Evolutionary conservation across 176 grass and related monocot species (phyloP), one percentile per base, ranked within the genome.

Genomic region (Alloteropsis semialata): DNA sequence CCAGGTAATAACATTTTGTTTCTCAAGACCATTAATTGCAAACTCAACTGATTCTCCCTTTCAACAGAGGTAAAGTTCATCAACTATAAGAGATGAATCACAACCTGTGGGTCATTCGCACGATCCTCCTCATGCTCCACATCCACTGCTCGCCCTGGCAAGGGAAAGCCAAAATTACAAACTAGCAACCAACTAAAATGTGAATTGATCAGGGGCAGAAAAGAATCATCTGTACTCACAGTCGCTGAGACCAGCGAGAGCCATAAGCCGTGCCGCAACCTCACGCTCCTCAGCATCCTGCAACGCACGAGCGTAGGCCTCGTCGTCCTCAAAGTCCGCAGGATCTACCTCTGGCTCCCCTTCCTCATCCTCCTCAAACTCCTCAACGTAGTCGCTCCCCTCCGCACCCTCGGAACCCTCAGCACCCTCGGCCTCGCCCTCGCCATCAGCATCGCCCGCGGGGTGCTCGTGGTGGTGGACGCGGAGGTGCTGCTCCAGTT

Each of bases 261-360:
- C 85, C 96, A 96, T 87, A 48, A 99, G 89, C 50, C 93, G 91
- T 1, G 82, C 87, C 13, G 96, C 93, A 0, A 96, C 89, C 83
- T 94, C 93, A 9, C 91, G 89, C 80, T 99, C 96, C 87, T 99
- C 96, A 2, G 85, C 93, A 32, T 96, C 93, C 83, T 99, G 93
- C 48, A 99, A 83, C 11, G 97, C 97, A 32, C 97, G 88, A 1
- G 97, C 93, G 32, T 89, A 99, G 17, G 87, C 83, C 89, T 92
- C 96, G 9, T 99, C 91, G 55, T 92, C 90, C 77, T 96, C 93
- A 27, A 90, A 94, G 63, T 96, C 93, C 0, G 80, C 89, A 0
- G 61, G 79, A 81, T 99, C 89, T 50, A 92, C 5, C 69, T 88
- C 87, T 24, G 80, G 88, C 13, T 88, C 90, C 18, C 71, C 96